Percentiles rank a stretch among this genome's conserved stretches.
Evolutionary conservation across 2,329 filamentous ascomycete genomes (phyloP).

Genomic region (Thelonectria olida): DNA sequence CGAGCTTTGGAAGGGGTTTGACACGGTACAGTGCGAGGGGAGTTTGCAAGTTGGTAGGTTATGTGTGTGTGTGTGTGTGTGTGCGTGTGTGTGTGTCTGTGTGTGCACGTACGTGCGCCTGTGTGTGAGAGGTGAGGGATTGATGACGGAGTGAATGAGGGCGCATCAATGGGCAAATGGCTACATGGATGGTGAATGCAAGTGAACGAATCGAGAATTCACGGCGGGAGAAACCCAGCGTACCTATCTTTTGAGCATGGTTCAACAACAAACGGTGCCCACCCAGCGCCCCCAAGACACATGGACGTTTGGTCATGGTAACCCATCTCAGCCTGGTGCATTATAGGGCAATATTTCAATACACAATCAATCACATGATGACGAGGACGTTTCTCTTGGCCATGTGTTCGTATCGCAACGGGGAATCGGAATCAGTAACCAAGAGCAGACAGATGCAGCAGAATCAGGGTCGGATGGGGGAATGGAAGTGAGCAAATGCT

Average conservation of each 20-base stretch:
- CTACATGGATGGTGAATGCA: constrained; percentile 3
- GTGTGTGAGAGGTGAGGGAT: constrained; percentile 3
- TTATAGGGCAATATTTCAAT: too few species aligned
- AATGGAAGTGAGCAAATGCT: constrained; percentile 10
- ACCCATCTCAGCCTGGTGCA: too few species aligned
- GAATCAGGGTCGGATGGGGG: not conserved
- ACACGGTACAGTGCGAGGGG: constrained; percentile 12
- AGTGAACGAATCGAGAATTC: constrained; percentile 9
- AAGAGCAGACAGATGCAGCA: constrained; percentile 13
- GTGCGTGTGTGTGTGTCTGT: constrained; percentile 3
- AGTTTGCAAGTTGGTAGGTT: not conserved
- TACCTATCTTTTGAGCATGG: not conserved
- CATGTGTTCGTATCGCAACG: not conserved
- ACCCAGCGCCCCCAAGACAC: not conserved
- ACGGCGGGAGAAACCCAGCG: not conserved
- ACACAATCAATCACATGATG: too few species aligned
- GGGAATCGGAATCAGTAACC: not conserved
- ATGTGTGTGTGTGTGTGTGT: not conserved
- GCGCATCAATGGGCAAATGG: not conserved
- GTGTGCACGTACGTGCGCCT: not conserved
- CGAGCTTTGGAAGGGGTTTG: constrained; percentile 7
- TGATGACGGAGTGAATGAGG: not conserved
- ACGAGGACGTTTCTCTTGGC: too few species aligned
- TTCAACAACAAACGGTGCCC: not conserved
- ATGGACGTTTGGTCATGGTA: too few species aligned